A percentile compares a stretch with the other conserved stretches of the same genome.
phyloP scores from a whole-genome alignment of 1,284 basidiomycete species.

The Sutorius eximius region DNA sequence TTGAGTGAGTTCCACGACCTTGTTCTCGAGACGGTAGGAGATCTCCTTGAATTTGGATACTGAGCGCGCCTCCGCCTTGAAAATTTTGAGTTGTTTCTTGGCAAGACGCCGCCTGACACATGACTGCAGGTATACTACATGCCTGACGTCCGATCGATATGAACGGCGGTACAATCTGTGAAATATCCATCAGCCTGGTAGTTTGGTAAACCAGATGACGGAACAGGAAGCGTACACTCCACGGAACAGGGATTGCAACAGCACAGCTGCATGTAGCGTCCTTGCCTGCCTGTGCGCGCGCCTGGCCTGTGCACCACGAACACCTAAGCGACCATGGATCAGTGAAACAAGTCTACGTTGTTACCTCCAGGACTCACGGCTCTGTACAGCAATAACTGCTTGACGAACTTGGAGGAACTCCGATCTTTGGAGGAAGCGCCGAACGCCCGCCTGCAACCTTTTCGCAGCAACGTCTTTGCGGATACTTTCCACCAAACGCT shows the following conservation, averaged over 20 bases:
- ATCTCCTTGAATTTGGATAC: constrained; percentile 99
- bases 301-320: constrained; percentile 82
- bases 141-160: constrained; percentile 67
- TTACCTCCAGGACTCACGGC: constrained; percentile 60
- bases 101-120: constrained; percentile 90
- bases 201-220: constrained; percentile 21
- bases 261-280: constrained; percentile 66
- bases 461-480: constrained; percentile 76
- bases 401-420: constrained; percentile 65
- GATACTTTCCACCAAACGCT: constrained; percentile 68
- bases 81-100: constrained; percentile 78
- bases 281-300: constrained; percentile 62
- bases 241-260: constrained; percentile 84
- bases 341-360: constrained; percentile 5
- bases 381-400: constrained; percentile 78
- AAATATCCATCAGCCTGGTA: constrained; percentile 10
- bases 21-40: constrained; percentile 97
- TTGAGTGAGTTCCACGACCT: constrained; percentile 98
- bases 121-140: constrained; percentile 87
- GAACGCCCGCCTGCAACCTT: constrained; percentile 72
- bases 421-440: constrained; percentile 76
- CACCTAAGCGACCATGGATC: constrained; percentile 46
- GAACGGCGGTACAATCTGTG: constrained; percentile 64
- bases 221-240: constrained; percentile 71
- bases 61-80: constrained; percentile 92